Evolutionary conservation across 331 rosid genomes (phyloP).

Genomic region (Rosa hybrid): DNA sequence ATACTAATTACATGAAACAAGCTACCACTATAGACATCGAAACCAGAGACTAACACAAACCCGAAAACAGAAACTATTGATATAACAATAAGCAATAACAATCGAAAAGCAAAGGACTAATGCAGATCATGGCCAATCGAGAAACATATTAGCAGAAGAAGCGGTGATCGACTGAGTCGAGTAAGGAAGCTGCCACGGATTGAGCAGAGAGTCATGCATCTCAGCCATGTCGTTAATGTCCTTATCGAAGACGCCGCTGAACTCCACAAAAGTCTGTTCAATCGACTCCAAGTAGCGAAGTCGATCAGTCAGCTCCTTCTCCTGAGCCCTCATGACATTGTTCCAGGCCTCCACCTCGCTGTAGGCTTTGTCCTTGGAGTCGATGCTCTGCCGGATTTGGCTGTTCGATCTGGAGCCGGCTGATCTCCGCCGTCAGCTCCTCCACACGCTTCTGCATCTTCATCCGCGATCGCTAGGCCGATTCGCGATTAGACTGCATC

Average conservation of each 20-base stretch:
- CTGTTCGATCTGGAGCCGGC: conserved; percentile 50
- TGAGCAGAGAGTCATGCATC: conserved; percentile 67
- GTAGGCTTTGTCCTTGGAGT: conserved; percentile 54
- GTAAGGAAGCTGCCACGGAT: conserved; percentile 67
- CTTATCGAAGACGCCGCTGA: conserved; percentile 39
- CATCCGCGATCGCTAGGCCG: conserved; percentile 88
- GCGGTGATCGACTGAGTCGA: conserved; percentile 51
- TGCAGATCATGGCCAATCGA: conserved; percentile 34
- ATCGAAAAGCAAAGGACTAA: neutral
- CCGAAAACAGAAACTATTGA: neutral
- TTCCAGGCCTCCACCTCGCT: conserved; percentile 53
- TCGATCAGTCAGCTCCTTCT: conserved; percentile 67
- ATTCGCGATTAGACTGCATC: conserved; percentile 35
- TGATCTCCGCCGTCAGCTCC: conserved; percentile 60
- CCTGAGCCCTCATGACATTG: conserved; percentile 64
- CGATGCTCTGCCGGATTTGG: conserved; percentile 49
- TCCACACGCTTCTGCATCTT: conserved; percentile 90
- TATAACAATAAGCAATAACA: neutral
- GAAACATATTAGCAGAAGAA: conserved; percentile 54
- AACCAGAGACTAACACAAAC: neutral
- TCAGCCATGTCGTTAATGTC: conserved; percentile 54
- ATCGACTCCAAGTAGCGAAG: conserved; percentile 70
- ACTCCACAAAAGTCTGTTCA: conserved; percentile 70
- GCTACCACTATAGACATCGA: neutral
- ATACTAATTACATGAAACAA: neutral